Conservation (phyloP, 1,139 yeast species). For the Taphrina betulina region DNA sequence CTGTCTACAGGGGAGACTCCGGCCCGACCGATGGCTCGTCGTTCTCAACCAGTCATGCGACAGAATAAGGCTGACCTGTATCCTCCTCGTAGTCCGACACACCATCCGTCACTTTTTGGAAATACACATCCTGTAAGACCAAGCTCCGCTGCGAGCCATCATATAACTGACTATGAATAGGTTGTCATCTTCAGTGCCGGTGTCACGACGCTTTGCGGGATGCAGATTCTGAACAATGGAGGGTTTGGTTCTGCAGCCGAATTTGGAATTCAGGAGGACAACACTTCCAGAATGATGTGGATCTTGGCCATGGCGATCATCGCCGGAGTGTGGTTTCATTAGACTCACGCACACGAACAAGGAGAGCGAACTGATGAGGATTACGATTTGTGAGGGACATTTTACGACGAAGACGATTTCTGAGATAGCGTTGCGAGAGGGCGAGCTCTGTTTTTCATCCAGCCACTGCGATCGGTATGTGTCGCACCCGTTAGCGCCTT, state of each 20-base stretch:
- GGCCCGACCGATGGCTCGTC: conserved; percentile 23
- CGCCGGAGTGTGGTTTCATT: conserved; percentile 32
- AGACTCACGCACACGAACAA: no score
- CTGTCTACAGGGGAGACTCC: conserved; percentile 15
- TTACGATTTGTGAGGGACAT: no score
- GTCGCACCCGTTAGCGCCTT: no score
- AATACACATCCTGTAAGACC: conserved; percentile 27
- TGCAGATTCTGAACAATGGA: conserved; percentile 28
- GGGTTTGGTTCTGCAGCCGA: conserved; percentile 17
- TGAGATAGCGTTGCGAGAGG: no score
- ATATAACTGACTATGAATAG: no score
- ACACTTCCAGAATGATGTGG: conserved; percentile 26
- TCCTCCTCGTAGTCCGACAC: no score
- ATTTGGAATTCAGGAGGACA: conserved; percentile 7
- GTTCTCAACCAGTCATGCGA: background rate
- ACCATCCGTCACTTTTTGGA: conserved; percentile 12
- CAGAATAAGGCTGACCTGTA: no score
- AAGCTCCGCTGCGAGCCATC: no score
- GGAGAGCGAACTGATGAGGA: no score
- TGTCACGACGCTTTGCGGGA: conserved; percentile 27
- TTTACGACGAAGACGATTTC: no score
- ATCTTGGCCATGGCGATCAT: conserved; percentile 25
- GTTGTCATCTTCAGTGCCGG: conserved; percentile 28
- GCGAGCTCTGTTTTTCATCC: no score
- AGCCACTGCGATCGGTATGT: no score